These are phyloP conservation scores for Cyclostephanos invisitatus DNA, from an alignment of 108 stramenopile genomes.

Conservation along the genomic window DNA sequence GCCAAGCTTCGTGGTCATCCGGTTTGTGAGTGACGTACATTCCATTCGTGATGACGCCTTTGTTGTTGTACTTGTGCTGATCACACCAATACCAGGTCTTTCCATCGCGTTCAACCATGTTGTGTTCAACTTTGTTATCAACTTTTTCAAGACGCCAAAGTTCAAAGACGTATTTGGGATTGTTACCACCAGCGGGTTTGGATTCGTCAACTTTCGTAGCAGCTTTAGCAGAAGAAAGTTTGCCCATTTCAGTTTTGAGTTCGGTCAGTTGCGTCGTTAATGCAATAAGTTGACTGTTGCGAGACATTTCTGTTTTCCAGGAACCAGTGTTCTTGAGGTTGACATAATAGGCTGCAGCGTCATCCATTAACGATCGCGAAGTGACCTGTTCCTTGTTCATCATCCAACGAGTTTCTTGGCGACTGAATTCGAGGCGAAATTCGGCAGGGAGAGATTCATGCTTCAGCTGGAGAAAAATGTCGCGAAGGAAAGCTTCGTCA, in stretches of 20 bases:
- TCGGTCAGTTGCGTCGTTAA: neutral
- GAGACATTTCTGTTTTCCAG: neutral
- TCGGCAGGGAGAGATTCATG: neutral
- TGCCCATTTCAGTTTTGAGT: neutral
- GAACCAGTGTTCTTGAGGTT: neutral
- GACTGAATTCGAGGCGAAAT: neutral
- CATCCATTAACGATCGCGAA: neutral
- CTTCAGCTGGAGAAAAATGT: neutral
- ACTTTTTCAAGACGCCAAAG: neutral
- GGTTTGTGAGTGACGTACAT: slow-evolving; percentile 7
- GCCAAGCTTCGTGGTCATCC: neutral
- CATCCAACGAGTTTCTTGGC: neutral
- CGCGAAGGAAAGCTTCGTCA: neutral
- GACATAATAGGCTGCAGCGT: neutral
- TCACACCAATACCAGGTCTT: slow-evolving; percentile 3
- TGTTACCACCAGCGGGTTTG: neutral
- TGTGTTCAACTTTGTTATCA: slow-evolving; percentile 4
- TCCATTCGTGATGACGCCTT: neutral
- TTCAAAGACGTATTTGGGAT: neutral
- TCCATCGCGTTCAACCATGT: neutral
- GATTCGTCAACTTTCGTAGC: neutral
- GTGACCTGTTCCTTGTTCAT: neutral
- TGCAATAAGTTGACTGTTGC: neutral
- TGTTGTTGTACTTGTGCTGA: neutral
- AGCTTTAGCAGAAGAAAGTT: neutral